Evolutionary conservation across 495 filamentous ascomycete species (phyloP), one percentile per base, ranked within the genome.

Genomic region (Viridothelium virens): DNA sequence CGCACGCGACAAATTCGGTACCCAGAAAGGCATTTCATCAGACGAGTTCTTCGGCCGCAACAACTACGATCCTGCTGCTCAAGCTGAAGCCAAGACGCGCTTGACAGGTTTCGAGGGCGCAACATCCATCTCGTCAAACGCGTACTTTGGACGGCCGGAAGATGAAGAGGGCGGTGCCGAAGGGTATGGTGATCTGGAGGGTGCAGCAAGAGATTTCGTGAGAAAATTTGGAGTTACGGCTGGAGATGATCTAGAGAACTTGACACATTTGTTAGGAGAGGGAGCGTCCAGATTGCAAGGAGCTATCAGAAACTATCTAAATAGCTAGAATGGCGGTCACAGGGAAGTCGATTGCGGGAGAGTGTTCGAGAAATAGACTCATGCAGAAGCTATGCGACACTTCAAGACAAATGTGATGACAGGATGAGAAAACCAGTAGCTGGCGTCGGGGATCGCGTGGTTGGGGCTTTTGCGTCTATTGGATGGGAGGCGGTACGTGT

Each of bases 1-100:
- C 71, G 90, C 91, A 2, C 87, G 89, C 66, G 74, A 81, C 71
- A 93, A 92, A 74, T 98, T 98, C 69, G 94, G 92, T 65, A 77
- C 75, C 63, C 94, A 98, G 78, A 97, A 96, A 81, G 89, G 89
- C 75, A 98, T 98, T 70, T 96, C 92, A 1, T 96, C 91, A 2
- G 94, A 98, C 77, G 94, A 98, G 71, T 97, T 96, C 80, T 98
- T 98, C 74, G 91, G 92, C 66, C 93, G 92, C 71, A 89, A 91
- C 36, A 77, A 83, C 62, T 97, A 88, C 73, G 91, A 98, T 70
- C 86, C 92, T 38, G 78, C 80, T 41, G 86, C 88, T 3, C 88
- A 92, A 72, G 82, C 87, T 53, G 92, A 97, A 80, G 92, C 94
- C 62, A 92, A 94, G 78, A 79, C 83, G 12, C 85, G 94, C 14